Evolutionary conservation across 345 rosid species (phyloP).

Genomic region (Citrus hindsii): DNA sequence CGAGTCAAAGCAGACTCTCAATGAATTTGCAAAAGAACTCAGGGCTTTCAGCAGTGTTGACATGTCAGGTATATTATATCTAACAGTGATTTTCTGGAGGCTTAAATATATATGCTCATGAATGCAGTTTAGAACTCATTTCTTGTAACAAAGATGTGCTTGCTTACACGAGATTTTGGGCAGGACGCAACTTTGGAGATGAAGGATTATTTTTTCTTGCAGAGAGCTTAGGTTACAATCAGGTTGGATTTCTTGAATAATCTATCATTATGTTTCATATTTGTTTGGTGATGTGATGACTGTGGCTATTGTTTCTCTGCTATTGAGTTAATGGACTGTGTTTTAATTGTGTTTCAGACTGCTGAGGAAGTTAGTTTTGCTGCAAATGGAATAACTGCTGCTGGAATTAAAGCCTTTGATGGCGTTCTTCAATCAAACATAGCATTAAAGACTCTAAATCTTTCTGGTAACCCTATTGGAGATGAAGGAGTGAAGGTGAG

Average conservation of each 20-base stretch:
- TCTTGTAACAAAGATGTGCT: background rate
- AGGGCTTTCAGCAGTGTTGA: constrained; percentile 73
- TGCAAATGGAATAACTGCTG: constrained; percentile 87
- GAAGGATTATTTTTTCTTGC: constrained; percentile 85
- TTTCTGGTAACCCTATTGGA: constrained; percentile 93
- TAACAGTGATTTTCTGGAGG: background rate
- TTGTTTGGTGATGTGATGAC: background rate
- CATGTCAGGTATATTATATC: constrained; percentile 74
- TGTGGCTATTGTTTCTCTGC: background rate
- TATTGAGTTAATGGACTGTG: background rate
- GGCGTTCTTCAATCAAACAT: constrained; percentile 83
- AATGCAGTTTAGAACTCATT: background rate
- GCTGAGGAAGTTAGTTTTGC: constrained; percentile 94
- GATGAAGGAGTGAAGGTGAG: constrained; percentile 97
- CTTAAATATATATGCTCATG: background rate
- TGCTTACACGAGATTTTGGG: constrained; percentile 15
- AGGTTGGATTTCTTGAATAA: constrained; percentile 41
- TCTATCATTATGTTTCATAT: constrained; percentile 5
- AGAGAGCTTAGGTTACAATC: constrained; percentile 89
- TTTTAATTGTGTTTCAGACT: constrained; percentile 41
- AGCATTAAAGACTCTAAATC: constrained; percentile 59
- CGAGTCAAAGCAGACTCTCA: constrained; percentile 75
- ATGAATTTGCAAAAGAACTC: constrained; percentile 79
- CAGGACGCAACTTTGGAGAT: constrained; percentile 93
- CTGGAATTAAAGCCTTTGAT: constrained; percentile 83